These are phyloP conservation scores for Mycena olivaceomarginata DNA, from an alignment of 768 basidiomycete species.

Conservation along the genomic window DNA sequence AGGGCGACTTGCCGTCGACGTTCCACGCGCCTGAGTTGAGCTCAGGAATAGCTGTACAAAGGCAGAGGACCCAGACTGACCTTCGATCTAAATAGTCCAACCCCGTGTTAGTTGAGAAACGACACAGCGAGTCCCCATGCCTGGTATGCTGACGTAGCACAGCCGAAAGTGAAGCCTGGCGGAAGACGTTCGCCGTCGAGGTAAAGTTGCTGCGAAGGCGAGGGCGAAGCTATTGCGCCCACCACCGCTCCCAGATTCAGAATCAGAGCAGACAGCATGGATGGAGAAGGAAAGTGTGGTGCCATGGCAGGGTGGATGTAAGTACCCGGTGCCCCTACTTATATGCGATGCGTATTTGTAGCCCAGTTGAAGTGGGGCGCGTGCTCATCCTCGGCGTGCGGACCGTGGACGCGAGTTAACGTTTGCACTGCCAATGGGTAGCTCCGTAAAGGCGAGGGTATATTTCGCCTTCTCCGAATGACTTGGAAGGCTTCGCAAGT, in stretches of 20 bases:
- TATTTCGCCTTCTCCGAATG: too few species aligned
- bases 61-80: too few species aligned
- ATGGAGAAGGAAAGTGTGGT: background rate
- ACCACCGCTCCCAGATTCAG: background rate
- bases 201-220: constrained; percentile 30
- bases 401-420: too few species aligned
- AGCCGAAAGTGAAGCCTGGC: constrained; percentile 38
- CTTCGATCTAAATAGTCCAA: constrained; percentile 64
- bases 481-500: too few species aligned
- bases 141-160: constrained; percentile 43
- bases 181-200: constrained; percentile 39
- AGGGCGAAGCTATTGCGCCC: constrained; percentile 1
- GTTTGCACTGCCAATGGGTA: too few species aligned
- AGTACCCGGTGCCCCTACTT: too few species aligned
- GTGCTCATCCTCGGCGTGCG: too few species aligned
- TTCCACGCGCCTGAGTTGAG: constrained; percentile 52
- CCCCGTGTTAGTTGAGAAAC: background rate
- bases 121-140: background rate
- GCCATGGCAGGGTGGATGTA: background rate
- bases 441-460: too few species aligned
- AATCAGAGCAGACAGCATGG: constrained; percentile 32
- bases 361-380: too few species aligned
- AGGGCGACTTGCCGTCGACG: constrained; percentile 59
- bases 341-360: too few species aligned
- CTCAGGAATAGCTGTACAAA: too few species aligned